phyloP scores from a whole-genome alignment of 2,329 filamentous ascomycete genomes.

The Huntiella moniliformis region DNA sequence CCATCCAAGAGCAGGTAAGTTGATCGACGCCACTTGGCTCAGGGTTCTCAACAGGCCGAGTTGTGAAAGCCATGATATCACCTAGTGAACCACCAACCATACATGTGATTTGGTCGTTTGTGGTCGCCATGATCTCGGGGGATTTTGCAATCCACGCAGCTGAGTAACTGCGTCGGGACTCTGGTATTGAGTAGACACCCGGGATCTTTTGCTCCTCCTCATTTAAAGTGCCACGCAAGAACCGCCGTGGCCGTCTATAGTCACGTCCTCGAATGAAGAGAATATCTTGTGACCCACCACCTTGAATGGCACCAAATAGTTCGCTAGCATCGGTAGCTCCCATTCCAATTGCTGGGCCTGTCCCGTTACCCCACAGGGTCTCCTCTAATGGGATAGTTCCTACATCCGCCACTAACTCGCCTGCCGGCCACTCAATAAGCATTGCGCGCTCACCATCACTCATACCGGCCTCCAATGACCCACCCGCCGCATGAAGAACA shows the following conservation, averaged over 20 bases:
- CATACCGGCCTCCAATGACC: not conserved
- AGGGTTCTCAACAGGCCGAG: conserved; percentile 23
- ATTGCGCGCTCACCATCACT: not conserved
- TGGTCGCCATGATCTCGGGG: conserved; percentile 47
- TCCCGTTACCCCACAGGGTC: too few species aligned
- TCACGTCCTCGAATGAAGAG: conserved; percentile 15
- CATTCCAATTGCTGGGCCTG: conserved; percentile 25
- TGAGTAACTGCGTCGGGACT: conserved; percentile 51
- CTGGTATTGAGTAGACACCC: conserved; percentile 43
- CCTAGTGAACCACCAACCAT: conserved; percentile 69
- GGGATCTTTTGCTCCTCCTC: not conserved
- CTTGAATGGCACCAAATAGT: conserved; percentile 62
- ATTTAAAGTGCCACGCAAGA: not conserved
- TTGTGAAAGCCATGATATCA: conserved; percentile 56
- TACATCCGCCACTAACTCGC: too few species aligned
- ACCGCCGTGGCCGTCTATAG: not conserved
- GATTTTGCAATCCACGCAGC: conserved; percentile 86
- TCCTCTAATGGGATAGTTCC: too few species aligned
- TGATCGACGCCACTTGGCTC: conserved; percentile 52
- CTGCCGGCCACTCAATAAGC: too few species aligned
- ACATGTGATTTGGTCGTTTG: conserved; percentile 32
- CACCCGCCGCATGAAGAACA: not conserved
- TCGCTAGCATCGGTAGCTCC: conserved; percentile 88
- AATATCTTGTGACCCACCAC: conserved; percentile 73
- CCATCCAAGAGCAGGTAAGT: conserved; percentile 70